A percentile compares a stretch with the other conserved stretches of the same genome.
Conservation (phyloP, 2,329 filamentous ascomycete species). For the Scytalidium sp. region DNA sequence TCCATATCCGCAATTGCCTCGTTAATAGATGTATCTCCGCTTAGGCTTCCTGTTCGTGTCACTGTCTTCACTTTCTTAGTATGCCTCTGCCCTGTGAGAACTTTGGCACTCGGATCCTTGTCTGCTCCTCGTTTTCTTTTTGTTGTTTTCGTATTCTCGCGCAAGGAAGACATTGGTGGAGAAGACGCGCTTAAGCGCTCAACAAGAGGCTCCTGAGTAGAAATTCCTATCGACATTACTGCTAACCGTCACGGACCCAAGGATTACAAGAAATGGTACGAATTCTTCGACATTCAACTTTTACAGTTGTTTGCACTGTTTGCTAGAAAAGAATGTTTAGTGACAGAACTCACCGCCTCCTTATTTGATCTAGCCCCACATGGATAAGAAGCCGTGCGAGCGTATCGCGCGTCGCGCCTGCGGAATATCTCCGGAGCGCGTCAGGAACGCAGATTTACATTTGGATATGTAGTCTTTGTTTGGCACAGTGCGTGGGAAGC, state of each 20-base stretch:
- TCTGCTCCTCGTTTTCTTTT: constrained; percentile 26
- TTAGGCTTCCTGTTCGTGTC: constrained; percentile 47
- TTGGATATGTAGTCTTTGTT: no score
- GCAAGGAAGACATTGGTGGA: background rate
- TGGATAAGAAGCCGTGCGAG: background rate
- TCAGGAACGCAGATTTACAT: no score
- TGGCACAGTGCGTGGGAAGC: no score
- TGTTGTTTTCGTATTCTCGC: constrained; percentile 14
- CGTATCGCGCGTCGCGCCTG: background rate
- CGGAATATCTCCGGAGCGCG: background rate
- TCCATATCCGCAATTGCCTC: constrained; percentile 80
- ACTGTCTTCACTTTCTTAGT: constrained; percentile 57
- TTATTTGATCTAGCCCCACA: background rate
- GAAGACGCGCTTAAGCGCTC: constrained; percentile 19
- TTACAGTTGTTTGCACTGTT: background rate
- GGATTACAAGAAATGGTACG: background rate
- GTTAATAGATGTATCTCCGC: constrained; percentile 74
- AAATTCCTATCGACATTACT: constrained; percentile 20
- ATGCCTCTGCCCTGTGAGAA: background rate
- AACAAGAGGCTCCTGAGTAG: constrained; percentile 26
- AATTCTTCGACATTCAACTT: background rate
- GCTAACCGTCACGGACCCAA: no score
- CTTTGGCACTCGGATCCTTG: constrained; percentile 37
- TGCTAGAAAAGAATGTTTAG: background rate
- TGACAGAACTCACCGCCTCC: background rate